Percentiles rank a stretch among this genome's conserved stretches.
phyloP scores from a whole-genome alignment of 2,329 filamentous ascomycete species.

The Trichophyton equinum region DNA sequence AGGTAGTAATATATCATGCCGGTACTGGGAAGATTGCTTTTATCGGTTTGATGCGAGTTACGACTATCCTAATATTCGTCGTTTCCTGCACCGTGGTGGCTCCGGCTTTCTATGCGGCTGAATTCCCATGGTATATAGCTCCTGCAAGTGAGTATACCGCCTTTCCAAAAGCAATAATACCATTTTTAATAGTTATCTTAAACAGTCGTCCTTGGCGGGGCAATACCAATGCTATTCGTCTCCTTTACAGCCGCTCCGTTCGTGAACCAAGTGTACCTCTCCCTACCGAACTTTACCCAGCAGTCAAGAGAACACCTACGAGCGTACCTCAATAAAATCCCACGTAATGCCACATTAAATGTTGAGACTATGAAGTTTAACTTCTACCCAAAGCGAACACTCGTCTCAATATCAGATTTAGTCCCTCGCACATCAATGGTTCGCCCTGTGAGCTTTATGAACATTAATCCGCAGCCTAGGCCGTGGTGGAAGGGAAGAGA shows the following conservation, averaged over 20 bases:
- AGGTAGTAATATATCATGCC: conserved; percentile 61
- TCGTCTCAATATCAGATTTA: conserved; percentile 33
- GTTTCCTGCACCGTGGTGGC: conserved; percentile 54
- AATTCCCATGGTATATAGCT: conserved; percentile 31
- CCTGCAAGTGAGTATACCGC: conserved; percentile 28
- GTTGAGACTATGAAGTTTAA: conserved; percentile 37
- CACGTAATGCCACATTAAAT: conserved; percentile 31
- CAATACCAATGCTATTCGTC: conserved; percentile 53
- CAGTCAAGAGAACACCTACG: conserved; percentile 40
- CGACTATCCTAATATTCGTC: conserved; percentile 55
- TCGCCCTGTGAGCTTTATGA: conserved; percentile 32
- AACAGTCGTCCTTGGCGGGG: conserved; percentile 46
- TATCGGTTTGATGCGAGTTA: conserved; percentile 58
- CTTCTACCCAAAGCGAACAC: conserved; percentile 30
- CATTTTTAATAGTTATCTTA: conserved; percentile 5
- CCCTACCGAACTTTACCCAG: conserved; percentile 54
- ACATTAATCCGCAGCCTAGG: conserved; percentile 24
- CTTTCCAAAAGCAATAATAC: no score
- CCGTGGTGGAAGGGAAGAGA: conserved; percentile 28
- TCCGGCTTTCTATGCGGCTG: conserved; percentile 42
- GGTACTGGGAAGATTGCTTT: conserved; percentile 55
- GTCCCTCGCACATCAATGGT: conserved; percentile 23
- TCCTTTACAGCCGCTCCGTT: conserved; percentile 55
- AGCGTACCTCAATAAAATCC: conserved; percentile 34
- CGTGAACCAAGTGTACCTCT: conserved; percentile 59